Conservation (phyloP, 2,329 filamentous ascomycete genomes). For the Aspergillus neotritici region DNA sequence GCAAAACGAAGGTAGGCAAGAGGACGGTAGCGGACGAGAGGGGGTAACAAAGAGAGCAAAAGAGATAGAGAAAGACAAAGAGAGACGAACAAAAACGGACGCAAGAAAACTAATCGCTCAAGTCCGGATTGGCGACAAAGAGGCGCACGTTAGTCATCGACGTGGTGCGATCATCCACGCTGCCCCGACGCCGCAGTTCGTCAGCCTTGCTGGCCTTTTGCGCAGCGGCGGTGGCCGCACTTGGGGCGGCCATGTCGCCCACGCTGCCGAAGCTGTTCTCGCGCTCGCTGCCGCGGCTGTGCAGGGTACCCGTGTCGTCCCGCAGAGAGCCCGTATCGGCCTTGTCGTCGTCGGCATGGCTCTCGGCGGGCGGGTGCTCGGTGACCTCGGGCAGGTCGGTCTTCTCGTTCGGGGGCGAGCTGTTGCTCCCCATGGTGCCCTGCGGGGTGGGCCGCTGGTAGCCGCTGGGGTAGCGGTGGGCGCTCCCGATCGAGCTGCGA, state of each 20-base stretch:
- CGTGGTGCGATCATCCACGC: slow-evolving; percentile 45
- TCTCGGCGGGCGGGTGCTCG: slow-evolving; percentile 33
- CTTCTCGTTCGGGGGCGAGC: slow-evolving; percentile 47
- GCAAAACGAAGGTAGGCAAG: too few species aligned
- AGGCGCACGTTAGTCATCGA: slow-evolving; percentile 44
- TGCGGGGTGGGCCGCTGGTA: slow-evolving; percentile 36
- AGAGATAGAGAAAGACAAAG: neutral
- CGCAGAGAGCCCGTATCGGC: slow-evolving; percentile 21
- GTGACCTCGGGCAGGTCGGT: slow-evolving; percentile 39
- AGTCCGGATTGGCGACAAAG: slow-evolving; percentile 46
- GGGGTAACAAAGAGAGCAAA: slow-evolving; percentile 7
- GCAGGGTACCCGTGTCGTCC: slow-evolving; percentile 25
- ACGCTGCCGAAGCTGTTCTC: slow-evolving; percentile 53
- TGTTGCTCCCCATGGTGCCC: slow-evolving; percentile 46
- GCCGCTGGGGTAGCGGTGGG: slow-evolving; percentile 40
- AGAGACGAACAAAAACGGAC: neutral
- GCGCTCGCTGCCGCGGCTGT: slow-evolving; percentile 34
- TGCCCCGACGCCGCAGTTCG: slow-evolving; percentile 43
- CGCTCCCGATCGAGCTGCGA: slow-evolving; percentile 51
- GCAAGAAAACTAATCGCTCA: slow-evolving; percentile 31
- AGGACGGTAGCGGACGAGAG: too few species aligned
- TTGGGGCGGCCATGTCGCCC: slow-evolving; percentile 46
- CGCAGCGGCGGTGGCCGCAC: slow-evolving; percentile 33
- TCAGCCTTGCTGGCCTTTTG: slow-evolving; percentile 39
- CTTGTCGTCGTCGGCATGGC: slow-evolving; percentile 24